phyloP scores from a whole-genome alignment of 2,329 filamentous ascomycete species.

The Claviceps arundinis region DNA sequence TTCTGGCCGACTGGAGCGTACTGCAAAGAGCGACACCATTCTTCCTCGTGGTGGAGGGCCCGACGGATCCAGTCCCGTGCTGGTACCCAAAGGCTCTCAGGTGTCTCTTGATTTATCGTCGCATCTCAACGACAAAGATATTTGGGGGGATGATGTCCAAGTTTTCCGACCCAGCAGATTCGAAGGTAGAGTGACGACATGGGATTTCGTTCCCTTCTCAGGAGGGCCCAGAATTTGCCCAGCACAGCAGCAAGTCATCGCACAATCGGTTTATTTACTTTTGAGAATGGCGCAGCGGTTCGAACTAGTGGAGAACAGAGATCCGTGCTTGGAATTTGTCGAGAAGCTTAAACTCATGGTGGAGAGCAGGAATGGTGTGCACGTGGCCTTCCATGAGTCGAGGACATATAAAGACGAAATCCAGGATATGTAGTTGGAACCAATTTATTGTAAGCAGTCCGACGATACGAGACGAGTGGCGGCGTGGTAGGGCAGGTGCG shows the following conservation, averaged over 20 bases:
- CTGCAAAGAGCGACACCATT: slow-evolving; percentile 3
- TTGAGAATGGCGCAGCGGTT: slow-evolving; percentile 3
- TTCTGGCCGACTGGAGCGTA: slow-evolving; percentile 2
- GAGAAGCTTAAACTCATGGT: slow-evolving; percentile 5
- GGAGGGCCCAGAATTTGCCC: slow-evolving; percentile 6
- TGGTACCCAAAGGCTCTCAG: slow-evolving; percentile 1
- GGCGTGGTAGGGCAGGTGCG: too few species aligned
- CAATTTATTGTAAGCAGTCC: too few species aligned
- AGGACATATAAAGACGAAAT: not conserved
- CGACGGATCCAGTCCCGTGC: not conserved
- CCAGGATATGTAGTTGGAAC: not conserved
- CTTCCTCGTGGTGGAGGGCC: slow-evolving; percentile 2
- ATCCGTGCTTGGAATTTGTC: slow-evolving; percentile 1
- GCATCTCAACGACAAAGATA: slow-evolving; percentile 2
- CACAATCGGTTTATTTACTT: slow-evolving; percentile 4
- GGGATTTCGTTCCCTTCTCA: slow-evolving; percentile 6
- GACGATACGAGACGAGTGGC: not conserved
- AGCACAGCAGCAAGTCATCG: slow-evolving; percentile 5
- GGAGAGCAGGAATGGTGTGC: slow-evolving; percentile 4
- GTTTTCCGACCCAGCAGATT: slow-evolving; percentile 5
- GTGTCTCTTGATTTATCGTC: slow-evolving; percentile 2
- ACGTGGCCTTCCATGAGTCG: slow-evolving; percentile 3
- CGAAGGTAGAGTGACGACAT: slow-evolving; percentile 1
- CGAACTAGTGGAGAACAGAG: slow-evolving; percentile 3
- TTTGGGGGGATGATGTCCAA: slow-evolving; percentile 2